Evolutionary conservation across 208 protist species (phyloP), one percentile per base, ranked within the genome.

Genomic region (Wallacemonas collosoma): DNA sequence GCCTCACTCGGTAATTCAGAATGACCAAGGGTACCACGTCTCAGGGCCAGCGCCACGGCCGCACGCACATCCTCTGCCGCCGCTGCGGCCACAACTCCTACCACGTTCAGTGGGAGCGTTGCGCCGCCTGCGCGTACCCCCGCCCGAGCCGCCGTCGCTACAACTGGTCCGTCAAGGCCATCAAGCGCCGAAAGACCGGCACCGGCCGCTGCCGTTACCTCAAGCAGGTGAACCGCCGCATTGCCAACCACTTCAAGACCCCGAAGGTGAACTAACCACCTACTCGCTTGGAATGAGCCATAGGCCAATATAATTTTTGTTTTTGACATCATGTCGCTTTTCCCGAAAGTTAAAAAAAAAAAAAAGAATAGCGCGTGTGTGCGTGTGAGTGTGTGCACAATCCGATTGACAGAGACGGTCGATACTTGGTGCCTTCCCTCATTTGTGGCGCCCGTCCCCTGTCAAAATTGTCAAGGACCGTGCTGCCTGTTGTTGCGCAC

Each of bases 181-280:
- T 98, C 78, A 98, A 99, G 89, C 94, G 99, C 82, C 97, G 98
- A 72, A 98, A 93, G 57, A 99, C 97, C 48, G 99, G 99, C 77
- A 99, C 98, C 62, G 99, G 99, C 71, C 96, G 99, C 90, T 99
- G 97, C 86, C 85, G 96, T 77, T 96, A 99, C 92, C 84, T 99
- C 39, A 99, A 99, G 89, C 73, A 83, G 53, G 93, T 99, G 50
- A 92, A 98, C 85, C 95, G 97, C 85, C 91, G 93, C 73, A 98
- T 98, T 88, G 97, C 94, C 73, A 99, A 99, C 89, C 95, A 98
- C 84, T 99, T 99, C 98, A 93, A 93, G 87, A 94, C 89, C 70
- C 80, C 87, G 73, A 94, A 93, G 85, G 87, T 84, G 68, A 93
- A 82, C 38, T 50, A 65, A 44, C 9, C 53, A n/a, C 53, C 26